A percentile compares a stretch with the other conserved stretches of the same genome.
These are phyloP conservation scores for Pholiota microspora DNA, from an alignment of 768 basidiomycete genomes.

Conservation along the genomic window DNA sequence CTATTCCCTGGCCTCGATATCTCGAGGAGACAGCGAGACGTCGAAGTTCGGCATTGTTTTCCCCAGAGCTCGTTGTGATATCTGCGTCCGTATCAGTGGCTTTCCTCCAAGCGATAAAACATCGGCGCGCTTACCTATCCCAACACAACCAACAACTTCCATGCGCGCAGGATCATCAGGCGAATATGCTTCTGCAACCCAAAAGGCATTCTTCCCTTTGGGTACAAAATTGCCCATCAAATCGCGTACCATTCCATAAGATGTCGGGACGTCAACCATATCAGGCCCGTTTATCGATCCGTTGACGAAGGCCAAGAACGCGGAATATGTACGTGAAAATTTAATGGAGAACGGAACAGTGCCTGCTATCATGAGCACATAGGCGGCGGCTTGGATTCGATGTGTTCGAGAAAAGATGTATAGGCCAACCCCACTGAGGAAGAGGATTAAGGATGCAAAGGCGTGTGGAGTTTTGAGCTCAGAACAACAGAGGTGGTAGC, in stretches of 20 bases:
- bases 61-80: slow-evolving; percentile 8
- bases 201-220: slow-evolving; percentile 19
- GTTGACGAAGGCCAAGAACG: slow-evolving; percentile 7
- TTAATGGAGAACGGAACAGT: not conserved
- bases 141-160: slow-evolving; percentile 21
- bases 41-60: slow-evolving; percentile 20
- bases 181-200: slow-evolving; percentile 20
- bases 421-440: slow-evolving; percentile 6
- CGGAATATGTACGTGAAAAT: not conserved
- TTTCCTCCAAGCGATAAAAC: not conserved
- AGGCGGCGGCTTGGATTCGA: not conserved
- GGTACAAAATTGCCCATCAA: not conserved
- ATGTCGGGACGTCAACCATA: slow-evolving; percentile 16
- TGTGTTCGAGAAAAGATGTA: not conserved
- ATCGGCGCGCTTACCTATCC: slow-evolving; percentile 16
- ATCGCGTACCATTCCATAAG: slow-evolving; percentile 13
- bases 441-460: slow-evolving; percentile 10
- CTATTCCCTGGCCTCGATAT: slow-evolving; percentile 23
- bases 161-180: not conserved
- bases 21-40: slow-evolving; percentile 23
- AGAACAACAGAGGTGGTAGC: slow-evolving; percentile 3
- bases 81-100: not conserved
- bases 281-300: slow-evolving; percentile 13
- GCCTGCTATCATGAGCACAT: not conserved
- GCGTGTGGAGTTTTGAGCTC: slow-evolving; percentile 11